Evolutionary conservation across 2,329 filamentous ascomycete species (phyloP).

Genomic region (Scedosporium boydii): DNA sequence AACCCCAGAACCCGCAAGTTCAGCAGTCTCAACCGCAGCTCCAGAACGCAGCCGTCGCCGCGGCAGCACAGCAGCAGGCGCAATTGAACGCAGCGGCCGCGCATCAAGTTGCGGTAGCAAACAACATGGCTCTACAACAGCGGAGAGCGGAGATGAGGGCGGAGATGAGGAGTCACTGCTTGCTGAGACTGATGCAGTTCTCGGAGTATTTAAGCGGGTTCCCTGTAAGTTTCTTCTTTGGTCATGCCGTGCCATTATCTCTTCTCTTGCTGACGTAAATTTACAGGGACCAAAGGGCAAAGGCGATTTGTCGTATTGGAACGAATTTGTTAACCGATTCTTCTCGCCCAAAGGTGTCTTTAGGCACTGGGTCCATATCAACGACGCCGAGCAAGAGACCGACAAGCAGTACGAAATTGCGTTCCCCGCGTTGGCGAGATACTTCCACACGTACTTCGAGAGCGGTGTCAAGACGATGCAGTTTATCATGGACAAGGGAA

Average conservation of each 20-base stretch:
- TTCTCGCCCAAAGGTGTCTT: constrained; percentile 73
- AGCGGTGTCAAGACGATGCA: constrained; percentile 82
- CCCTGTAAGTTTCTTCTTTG: constrained; percentile 28
- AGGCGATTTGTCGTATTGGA: constrained; percentile 69
- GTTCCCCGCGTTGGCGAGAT: constrained; percentile 72
- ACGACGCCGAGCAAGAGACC: constrained; percentile 44
- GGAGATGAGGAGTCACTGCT: constrained; percentile 44
- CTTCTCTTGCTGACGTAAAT: constrained; percentile 2
- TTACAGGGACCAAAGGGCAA: constrained; percentile 45
- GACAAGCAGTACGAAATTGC: constrained; percentile 83
- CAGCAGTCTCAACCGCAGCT: constrained; percentile 28
- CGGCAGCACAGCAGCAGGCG: constrained; percentile 20
- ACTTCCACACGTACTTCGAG: constrained; percentile 82
- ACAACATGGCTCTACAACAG: constrained; percentile 32
- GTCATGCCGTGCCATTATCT: not conserved
- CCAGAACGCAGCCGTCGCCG: constrained; percentile 19
- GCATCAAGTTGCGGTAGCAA: constrained; percentile 25
- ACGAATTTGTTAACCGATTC: constrained; percentile 67
- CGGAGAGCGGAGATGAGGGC: constrained; percentile 39
- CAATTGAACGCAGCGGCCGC: constrained; percentile 19
- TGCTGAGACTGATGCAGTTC: constrained; percentile 53
- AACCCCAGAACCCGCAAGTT: constrained; percentile 25
- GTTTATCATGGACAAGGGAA: constrained; percentile 65
- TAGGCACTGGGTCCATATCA: constrained; percentile 57
- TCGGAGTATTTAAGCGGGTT: constrained; percentile 52